A percentile compares a stretch with the other conserved stretches of the same genome.
Evolutionary conservation across 179 eudicot species (phyloP).

Genomic region (Silene coronaria): DNA sequence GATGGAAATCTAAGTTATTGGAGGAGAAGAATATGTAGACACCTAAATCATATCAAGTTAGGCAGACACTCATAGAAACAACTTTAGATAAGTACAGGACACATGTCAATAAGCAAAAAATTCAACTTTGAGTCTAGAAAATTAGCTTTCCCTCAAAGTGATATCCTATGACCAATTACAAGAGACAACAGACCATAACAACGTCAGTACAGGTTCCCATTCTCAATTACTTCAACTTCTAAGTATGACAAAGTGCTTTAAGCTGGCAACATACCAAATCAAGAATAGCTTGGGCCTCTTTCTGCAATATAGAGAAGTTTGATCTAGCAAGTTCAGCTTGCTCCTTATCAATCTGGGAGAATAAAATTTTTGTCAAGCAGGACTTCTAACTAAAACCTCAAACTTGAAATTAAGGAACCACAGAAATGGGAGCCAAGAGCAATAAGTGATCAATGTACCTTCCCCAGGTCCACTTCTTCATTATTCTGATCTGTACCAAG

Average conservation of each 20-base stretch:
- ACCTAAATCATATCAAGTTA: background rate
- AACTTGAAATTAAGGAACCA: background rate
- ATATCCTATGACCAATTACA: background rate
- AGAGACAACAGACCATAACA: background rate
- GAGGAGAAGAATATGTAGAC: background rate
- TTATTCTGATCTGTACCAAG: constrained; percentile 59
- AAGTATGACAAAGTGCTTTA: background rate
- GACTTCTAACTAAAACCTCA: constrained; percentile 1
- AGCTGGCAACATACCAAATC: constrained; percentile 61
- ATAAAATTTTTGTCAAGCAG: constrained; percentile 2
- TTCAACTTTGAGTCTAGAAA: background rate
- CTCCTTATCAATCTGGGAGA: constrained; percentile 73
- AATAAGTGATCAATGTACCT: constrained; percentile 38
- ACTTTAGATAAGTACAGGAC: background rate
- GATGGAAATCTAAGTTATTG: background rate
- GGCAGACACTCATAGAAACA: background rate
- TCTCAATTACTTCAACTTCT: background rate
- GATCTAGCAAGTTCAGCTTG: constrained; percentile 81
- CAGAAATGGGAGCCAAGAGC: background rate
- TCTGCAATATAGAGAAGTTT: constrained; percentile 66
- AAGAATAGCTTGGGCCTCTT: constrained; percentile 78
- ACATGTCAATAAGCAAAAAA: background rate
- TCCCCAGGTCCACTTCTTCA: constrained; percentile 75
- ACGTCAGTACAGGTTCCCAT: background rate
- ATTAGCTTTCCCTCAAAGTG: background rate